Evolutionary conservation across 2,329 filamentous ascomycete genomes (phyloP).

Genomic region (Monilinia polystroma): DNA sequence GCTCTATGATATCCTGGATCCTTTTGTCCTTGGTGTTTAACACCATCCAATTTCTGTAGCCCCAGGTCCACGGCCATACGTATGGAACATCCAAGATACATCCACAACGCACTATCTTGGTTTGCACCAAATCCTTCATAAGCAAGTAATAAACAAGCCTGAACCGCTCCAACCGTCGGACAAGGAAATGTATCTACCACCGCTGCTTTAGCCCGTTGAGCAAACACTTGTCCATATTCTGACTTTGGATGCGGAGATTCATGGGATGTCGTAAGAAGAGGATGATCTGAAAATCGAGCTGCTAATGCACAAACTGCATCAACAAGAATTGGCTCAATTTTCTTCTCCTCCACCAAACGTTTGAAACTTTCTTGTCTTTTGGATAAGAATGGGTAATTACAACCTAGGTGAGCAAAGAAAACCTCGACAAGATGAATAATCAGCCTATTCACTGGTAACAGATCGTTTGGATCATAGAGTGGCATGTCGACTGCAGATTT

Average conservation of each 20-base stretch:
- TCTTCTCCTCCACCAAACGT: conserved; percentile 66
- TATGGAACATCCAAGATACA: conserved; percentile 87
- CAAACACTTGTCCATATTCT: conserved; percentile 75
- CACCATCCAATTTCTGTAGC: conserved; percentile 75
- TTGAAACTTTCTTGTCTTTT: conserved; percentile 66
- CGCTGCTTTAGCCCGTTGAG: conserved; percentile 77
- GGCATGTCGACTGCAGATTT: conserved; percentile 51
- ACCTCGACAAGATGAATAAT: conserved; percentile 75
- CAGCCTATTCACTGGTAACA: conserved; percentile 68
- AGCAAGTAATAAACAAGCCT: conserved; percentile 78
- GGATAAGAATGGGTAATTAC: conserved; percentile 78
- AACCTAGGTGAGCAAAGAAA: conserved; percentile 80
- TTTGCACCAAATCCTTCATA: conserved; percentile 89
- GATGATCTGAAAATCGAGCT: conserved; percentile 69
- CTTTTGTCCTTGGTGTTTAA: conserved; percentile 51
- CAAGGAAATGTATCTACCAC: conserved; percentile 81
- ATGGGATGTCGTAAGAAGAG: conserved; percentile 51
- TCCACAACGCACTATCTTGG: conserved; percentile 87
- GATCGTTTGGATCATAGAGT: conserved; percentile 72
- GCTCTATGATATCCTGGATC: conserved; percentile 39
- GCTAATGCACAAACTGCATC: conserved; percentile 82
- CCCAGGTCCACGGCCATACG: conserved; percentile 79
- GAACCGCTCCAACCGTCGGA: conserved; percentile 78
- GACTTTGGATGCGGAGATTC: conserved; percentile 54
- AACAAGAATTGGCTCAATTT: conserved; percentile 63